Percentiles rank a stretch among this genome's conserved stretches.
These are phyloP conservation scores for Xylaria sp. DNA, from an alignment of 2,329 filamentous ascomycete genomes.

Conservation along the genomic window DNA sequence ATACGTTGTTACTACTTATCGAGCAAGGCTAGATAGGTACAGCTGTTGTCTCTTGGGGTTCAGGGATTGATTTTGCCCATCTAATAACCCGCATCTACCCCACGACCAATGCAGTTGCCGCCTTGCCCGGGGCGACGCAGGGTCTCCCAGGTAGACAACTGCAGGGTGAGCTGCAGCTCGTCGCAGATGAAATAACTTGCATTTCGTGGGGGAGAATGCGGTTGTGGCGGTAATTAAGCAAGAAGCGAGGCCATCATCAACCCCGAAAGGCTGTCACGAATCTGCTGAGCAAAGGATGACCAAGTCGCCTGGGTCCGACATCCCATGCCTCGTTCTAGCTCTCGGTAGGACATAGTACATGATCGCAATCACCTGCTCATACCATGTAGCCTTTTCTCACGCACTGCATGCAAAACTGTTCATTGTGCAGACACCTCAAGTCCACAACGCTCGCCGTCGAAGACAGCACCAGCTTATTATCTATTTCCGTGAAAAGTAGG, in stretches of 20 bases:
- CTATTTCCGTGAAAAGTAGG: conserved; percentile 4
- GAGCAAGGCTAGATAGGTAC: not conserved
- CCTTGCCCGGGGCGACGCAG: conserved; percentile 12
- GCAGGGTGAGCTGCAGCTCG: conserved; percentile 18
- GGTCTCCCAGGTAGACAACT: conserved; percentile 1
- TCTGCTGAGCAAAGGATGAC: not conserved
- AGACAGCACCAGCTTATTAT: conserved; percentile 13
- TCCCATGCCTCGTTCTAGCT: not conserved
- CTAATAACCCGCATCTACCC: conserved; percentile 4
- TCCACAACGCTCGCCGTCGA: not conserved
- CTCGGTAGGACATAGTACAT: conserved; percentile 1
- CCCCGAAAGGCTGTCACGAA: not conserved
- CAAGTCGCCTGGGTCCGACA: conserved; percentile 6
- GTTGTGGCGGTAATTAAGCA: conserved; percentile 17
- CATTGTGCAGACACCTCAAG: conserved; percentile 20
- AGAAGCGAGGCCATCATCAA: not conserved
- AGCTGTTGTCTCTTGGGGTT: not conserved
- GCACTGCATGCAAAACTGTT: conserved; percentile 21
- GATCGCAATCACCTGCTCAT: conserved; percentile 27
- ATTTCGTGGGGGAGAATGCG: conserved; percentile 20
- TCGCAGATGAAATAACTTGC: conserved; percentile 14
- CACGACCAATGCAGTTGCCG: conserved; percentile 3
- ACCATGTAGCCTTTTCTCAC: conserved; percentile 17
- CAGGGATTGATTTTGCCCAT: not conserved
- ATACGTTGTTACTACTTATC: not conserved